Conservation (phyloP, 208 protist species). For the Angomonas ambiguus region DNA sequence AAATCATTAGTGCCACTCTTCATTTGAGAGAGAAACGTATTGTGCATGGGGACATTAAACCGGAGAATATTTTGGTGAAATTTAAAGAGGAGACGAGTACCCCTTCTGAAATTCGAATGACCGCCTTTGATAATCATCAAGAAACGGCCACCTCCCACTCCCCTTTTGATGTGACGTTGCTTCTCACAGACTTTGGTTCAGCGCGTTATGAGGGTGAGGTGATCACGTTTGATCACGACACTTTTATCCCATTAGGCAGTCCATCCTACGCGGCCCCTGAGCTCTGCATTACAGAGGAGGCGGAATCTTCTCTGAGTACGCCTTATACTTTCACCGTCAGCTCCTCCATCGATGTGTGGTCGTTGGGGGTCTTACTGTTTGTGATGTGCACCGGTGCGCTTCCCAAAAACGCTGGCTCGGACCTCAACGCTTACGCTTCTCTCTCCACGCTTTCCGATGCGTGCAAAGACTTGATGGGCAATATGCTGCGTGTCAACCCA, state of each 20-base stretch:
- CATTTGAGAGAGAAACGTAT: conserved; percentile 61
- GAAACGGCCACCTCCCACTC: conserved; percentile 26
- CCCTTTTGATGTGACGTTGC: conserved; percentile 44
- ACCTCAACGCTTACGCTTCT: conserved; percentile 22
- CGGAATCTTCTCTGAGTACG: neutral
- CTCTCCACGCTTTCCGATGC: conserved; percentile 26
- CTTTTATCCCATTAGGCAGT: conserved; percentile 27
- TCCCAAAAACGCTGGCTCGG: conserved; percentile 19
- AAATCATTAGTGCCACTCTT: conserved; percentile 57
- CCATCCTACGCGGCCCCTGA: conserved; percentile 71
- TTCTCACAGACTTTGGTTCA: conserved; percentile 77
- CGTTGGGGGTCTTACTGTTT: conserved; percentile 69
- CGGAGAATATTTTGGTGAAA: conserved; percentile 52
- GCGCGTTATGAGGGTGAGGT: conserved; percentile 46
- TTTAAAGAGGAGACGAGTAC: neutral
- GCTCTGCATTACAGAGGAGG: conserved; percentile 13
- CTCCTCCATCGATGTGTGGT: conserved; percentile 61
- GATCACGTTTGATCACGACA: conserved; percentile 2
- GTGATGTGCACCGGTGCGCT: conserved; percentile 66
- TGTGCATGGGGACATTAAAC: conserved; percentile 66
- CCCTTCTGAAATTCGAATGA: neutral
- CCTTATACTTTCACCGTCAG: conserved; percentile 10
- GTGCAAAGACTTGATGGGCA: conserved; percentile 36
- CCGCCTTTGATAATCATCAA: conserved; percentile 35
- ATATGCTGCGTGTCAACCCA: conserved; percentile 38